Evolutionary conservation across 2,329 filamentous ascomycete genomes (phyloP).

Genomic region (Pestalotiopsis fici): DNA sequence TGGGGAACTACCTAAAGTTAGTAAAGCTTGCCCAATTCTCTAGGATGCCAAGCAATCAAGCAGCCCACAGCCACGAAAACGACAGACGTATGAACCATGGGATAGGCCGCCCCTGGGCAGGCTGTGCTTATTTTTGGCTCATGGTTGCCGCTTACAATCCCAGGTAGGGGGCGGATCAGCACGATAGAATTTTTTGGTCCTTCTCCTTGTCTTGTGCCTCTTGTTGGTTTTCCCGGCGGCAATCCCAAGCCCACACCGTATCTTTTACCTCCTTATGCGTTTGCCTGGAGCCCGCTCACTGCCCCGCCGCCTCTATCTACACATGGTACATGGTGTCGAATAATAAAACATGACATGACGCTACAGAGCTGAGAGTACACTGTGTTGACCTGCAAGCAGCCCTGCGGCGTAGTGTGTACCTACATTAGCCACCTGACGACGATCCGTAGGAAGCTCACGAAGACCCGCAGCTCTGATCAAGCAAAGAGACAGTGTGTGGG

Average conservation of each 20-base stretch:
- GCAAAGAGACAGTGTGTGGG: background rate
- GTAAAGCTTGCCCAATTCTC: background rate
- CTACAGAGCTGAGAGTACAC: background rate
- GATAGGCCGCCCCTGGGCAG: background rate
- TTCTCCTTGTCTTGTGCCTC: background rate
- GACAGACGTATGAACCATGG: background rate
- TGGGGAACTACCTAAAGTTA: background rate
- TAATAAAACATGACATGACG: background rate
- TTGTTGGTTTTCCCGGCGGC: background rate
- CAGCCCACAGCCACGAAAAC: conserved; percentile 3
- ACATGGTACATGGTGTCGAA: too few species aligned
- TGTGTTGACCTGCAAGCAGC: background rate
- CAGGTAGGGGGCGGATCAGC: background rate
- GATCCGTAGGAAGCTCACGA: background rate
- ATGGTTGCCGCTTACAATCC: background rate
- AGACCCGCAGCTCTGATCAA: background rate
- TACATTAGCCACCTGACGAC: background rate
- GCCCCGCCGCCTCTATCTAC: background rate
- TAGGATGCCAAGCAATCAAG: background rate
- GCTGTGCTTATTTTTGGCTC: conserved; percentile 10
- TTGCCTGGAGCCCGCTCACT: background rate
- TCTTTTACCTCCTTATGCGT: background rate
- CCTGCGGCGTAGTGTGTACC: background rate
- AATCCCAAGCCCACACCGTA: background rate
- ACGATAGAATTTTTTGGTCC: background rate